Base-by-base conservation (phyloP, 352 stramenopile genomes). In the Phytophthora aleatoria region DNA sequence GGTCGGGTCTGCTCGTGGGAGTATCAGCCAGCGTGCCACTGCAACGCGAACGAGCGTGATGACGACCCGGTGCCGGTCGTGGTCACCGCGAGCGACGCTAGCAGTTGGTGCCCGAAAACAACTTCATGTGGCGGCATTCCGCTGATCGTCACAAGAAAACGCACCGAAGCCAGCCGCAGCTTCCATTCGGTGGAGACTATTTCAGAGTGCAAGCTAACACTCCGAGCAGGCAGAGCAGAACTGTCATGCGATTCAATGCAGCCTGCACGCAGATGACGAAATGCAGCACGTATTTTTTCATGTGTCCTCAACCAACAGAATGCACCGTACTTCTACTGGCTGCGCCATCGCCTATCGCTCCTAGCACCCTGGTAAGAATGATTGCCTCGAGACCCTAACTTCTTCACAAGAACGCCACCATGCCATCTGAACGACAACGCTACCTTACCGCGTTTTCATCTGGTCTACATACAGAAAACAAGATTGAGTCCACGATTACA, bases 381-480 rank as follows among this genome's bases (percentile, higher is more conserved):
- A 24, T 47, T 50, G 44, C 28, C 28, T 33, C 28, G 3, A 4
- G 28, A 33, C 31, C 35, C 50, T 20, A 20, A 20, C 20, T 1
- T 20, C 20, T 20, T 20, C 20, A 20, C 20, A 57, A 28, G 35
- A 56, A 41, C 35, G 13, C 50, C 2, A 44, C 24, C 16, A 44
- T n/a, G 35, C 35, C 35, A 41, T 41, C 35, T 50, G 26, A 33
- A 59, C 28, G 39, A 30, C 36, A 28, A 57, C n/a, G 28, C 39
- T 51, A 59, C 52, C 28, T 50, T 39, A 33, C 28, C 38, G 26
- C 11, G n/a, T 11, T 13, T 61, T 67, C 42, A 61, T 61, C 50
- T 67, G 59, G 59, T 67, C 59, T 53, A 67, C 51, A 61, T 66
- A 66, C 50, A 61, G 27, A 43, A 43, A 30, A 8, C 47, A 58